These are phyloP conservation scores for Leishmania mexicana DNA, from an alignment of 208 protist species.

Conservation along the genomic window DNA sequence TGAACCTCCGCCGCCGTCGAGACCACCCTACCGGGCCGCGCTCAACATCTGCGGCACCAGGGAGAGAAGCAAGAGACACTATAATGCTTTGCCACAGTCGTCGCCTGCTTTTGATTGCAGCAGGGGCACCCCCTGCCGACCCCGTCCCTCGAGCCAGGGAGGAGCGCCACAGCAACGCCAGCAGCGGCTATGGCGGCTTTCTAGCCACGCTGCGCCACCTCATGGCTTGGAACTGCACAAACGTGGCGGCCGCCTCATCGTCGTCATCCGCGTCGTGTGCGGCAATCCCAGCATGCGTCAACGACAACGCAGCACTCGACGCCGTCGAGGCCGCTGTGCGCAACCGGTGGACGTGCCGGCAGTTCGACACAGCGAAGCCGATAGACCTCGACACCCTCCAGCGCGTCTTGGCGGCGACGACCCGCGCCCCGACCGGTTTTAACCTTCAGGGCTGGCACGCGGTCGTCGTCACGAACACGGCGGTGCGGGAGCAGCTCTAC, in stretches of 20 bases:
- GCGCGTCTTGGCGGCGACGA: slow-evolving; percentile 57
- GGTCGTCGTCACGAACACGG: slow-evolving; percentile 69
- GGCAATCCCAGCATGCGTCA: neutral
- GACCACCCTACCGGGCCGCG: neutral
- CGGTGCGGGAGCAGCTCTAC: slow-evolving; percentile 44
- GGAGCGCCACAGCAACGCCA: neutral
- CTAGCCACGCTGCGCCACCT: slow-evolving; percentile 35
- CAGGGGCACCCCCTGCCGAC: neutral
- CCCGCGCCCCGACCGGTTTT: slow-evolving; percentile 71
- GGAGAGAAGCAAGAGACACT: neutral
- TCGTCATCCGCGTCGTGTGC: neutral
- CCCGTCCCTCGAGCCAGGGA: neutral
- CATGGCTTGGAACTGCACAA: slow-evolving; percentile 42
- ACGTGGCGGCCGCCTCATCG: slow-evolving; percentile 24
- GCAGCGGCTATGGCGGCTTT: slow-evolving; percentile 3
- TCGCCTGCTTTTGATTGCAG: neutral
- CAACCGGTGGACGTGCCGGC: slow-evolving; percentile 51
- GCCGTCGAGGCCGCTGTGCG: slow-evolving; percentile 39
- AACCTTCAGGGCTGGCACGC: slow-evolving; percentile 89
- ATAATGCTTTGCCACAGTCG: neutral
- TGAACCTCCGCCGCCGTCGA: neutral
- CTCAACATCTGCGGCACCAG: neutral
- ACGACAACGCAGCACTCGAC: slow-evolving; percentile 11
- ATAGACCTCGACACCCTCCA: slow-evolving; percentile 44
- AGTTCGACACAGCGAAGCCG: slow-evolving; percentile 48